Conservation (phyloP, 2,329 filamentous ascomycete species). For the Parasarocladium wereldwijsianum region DNA sequence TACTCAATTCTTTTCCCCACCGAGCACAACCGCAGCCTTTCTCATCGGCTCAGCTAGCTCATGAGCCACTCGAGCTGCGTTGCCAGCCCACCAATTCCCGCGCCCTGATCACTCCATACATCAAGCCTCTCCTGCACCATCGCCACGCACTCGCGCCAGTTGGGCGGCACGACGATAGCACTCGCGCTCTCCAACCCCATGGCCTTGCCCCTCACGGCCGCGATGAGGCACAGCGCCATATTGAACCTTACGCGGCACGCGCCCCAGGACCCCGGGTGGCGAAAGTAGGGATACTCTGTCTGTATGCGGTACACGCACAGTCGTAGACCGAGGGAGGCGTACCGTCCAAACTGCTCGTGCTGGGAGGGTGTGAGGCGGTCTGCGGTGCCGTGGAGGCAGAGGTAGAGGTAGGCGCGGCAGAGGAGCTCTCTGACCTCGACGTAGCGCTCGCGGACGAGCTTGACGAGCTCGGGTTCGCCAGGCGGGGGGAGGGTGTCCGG, state of each 20-base stretch:
- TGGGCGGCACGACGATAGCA: slow-evolving; percentile 6
- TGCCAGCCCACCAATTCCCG: slow-evolving; percentile 6
- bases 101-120: slow-evolving; percentile 8
- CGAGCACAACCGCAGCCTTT: no score
- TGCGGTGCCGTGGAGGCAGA: slow-evolving; percentile 7
- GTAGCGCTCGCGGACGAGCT: slow-evolving; percentile 8
- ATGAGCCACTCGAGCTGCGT: slow-evolving; percentile 5
- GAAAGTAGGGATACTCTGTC: slow-evolving; percentile 8
- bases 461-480: slow-evolving; percentile 8
- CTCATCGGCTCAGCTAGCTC: slow-evolving; percentile 2
- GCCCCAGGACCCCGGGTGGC: slow-evolving; percentile 8
- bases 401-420: slow-evolving; percentile 7
- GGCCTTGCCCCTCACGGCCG: slow-evolving; percentile 6
- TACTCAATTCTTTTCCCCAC: no score
- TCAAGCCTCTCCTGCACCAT: slow-evolving; percentile 7
- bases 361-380: slow-evolving; percentile 7
- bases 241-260: slow-evolving; percentile 8
- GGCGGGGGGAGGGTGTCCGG: slow-evolving; percentile 6
- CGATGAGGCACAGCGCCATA: slow-evolving; percentile 7
- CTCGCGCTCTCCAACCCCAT: slow-evolving; percentile 5
- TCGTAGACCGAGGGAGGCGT: slow-evolving; percentile 6
- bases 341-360: slow-evolving; percentile 6
- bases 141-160: slow-evolving; percentile 7
- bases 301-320: slow-evolving; percentile 8
- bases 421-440: slow-evolving; percentile 8